Conservation (phyloP, 768 basidiomycete genomes). For the Lentinula lateritia region DNA sequence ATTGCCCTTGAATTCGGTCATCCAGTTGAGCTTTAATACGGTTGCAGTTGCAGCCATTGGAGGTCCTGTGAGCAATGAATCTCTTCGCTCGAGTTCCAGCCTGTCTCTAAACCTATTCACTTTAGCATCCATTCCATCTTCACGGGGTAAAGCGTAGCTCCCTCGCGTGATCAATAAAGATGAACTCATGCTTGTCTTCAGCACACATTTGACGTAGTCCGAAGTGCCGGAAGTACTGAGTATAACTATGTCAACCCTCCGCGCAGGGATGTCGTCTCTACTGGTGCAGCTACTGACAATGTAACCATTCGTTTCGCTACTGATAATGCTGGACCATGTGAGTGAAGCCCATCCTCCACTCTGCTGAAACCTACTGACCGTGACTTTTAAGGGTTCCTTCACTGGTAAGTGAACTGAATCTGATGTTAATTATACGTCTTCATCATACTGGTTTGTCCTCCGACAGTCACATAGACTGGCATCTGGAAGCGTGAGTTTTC, state of each 20-base stretch:
- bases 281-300: constrained; percentile 15
- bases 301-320: constrained; percentile 41
- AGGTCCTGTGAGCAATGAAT: constrained; percentile 10
- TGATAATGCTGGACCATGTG: constrained; percentile 5
- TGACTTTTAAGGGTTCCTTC: constrained; percentile 41
- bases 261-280: constrained; percentile 18
- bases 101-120: background rate
- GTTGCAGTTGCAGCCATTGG: constrained; percentile 17
- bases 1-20: constrained; percentile 31
- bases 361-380: constrained; percentile 17
- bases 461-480: constrained; percentile 24
- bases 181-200: background rate
- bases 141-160: constrained; percentile 18
- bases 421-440: background rate
- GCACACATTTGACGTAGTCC: constrained; percentile 19
- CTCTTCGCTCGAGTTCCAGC: background rate
- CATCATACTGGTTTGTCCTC: background rate
- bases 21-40: constrained; percentile 29
- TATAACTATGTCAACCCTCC: constrained; percentile 40
- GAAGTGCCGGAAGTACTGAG: constrained; percentile 19
- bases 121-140: constrained; percentile 29
- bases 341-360: background rate
- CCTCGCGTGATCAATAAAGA: background rate
- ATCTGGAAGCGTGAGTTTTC: constrained; percentile 20
- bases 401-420: constrained; percentile 4